Evolutionary conservation across 2,329 filamentous ascomycete species (phyloP).

Genomic region (Penicillium decumbens): DNA sequence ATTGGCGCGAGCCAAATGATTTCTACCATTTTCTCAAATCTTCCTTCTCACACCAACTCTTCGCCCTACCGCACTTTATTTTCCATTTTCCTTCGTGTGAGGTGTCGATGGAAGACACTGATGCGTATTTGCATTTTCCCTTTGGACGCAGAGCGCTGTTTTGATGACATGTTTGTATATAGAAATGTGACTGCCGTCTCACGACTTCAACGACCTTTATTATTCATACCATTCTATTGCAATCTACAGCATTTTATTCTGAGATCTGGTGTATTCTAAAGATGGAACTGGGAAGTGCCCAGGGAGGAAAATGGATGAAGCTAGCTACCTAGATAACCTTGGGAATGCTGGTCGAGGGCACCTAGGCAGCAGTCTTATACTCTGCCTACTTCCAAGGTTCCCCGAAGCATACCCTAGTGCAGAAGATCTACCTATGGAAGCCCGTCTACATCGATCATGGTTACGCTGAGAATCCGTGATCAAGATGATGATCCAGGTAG

Average conservation of each 20-base stretch:
- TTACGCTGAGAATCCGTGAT: no score
- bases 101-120: background rate
- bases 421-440: no score
- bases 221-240: background rate
- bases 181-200: constrained; percentile 19
- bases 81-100: background rate
- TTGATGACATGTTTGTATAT: constrained; percentile 22
- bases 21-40: background rate
- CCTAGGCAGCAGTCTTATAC: no score
- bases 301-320: no score
- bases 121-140: constrained; percentile 1
- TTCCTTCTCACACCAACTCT: background rate
- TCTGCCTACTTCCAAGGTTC: no score
- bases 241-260: background rate
- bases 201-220: constrained; percentile 17
- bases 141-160: constrained; percentile 7
- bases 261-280: no score
- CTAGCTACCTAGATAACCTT: no score
- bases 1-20: background rate
- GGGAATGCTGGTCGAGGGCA: no score
- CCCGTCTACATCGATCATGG: no score
- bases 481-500: background rate
- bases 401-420: no score
- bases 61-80: background rate
- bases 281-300: no score